Conservation (phyloP, 169 alveolate genomes). For the Theileria annulata region DNA sequence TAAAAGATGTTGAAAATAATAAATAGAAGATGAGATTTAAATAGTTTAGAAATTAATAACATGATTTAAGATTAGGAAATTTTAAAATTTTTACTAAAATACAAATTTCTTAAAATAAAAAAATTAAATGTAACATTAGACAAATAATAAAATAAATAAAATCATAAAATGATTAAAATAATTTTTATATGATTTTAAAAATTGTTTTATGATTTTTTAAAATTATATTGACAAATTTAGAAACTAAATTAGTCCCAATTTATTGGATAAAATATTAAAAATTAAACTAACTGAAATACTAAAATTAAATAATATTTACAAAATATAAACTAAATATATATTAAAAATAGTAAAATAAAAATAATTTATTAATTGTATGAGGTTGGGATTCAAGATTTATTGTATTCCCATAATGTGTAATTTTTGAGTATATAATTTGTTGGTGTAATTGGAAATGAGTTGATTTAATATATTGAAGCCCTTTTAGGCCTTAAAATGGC, state of each 20-base stretch:
- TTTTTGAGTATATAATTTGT: background rate
- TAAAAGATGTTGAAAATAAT: background rate
- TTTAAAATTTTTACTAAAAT: too few relatives aligned
- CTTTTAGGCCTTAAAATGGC: background rate
- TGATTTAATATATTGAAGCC: background rate
- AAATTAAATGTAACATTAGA: too few relatives aligned
- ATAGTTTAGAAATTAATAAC: background rate
- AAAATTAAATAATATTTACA: too few relatives aligned
- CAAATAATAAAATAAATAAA: too few relatives aligned
- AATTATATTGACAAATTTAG: background rate
- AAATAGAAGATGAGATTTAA: background rate
- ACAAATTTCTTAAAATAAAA: too few relatives aligned
- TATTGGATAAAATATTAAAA: too few relatives aligned
- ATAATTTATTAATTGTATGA: background rate
- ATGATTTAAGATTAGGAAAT: background rate
- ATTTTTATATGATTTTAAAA: too few relatives aligned
- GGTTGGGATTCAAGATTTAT: background rate
- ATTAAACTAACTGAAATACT: too few relatives aligned
- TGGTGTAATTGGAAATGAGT: background rate
- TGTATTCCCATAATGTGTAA: background rate
- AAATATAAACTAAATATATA: too few relatives aligned
- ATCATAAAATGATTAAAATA: too few relatives aligned
- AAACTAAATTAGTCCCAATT: background rate
- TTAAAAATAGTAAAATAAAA: too few relatives aligned
- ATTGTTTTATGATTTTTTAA: background rate